Evolutionary conservation across 2,329 filamentous ascomycete species (phyloP).

Genomic region (Cytospora piceicola): DNA sequence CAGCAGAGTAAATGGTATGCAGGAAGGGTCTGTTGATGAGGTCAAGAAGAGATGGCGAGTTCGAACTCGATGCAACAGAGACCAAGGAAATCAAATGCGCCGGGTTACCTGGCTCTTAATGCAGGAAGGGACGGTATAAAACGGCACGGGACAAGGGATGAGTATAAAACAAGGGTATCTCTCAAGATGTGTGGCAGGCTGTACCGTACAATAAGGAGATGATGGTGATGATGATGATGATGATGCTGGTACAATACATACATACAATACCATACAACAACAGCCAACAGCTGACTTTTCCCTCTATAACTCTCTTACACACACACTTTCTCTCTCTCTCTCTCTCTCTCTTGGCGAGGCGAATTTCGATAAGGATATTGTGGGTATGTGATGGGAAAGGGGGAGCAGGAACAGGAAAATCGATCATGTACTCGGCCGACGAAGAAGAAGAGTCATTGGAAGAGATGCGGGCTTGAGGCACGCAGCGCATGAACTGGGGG

Average conservation of each 20-base stretch:
- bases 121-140: background rate
- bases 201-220: background rate
- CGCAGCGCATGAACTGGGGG: slow-evolving; percentile 2
- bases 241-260: background rate
- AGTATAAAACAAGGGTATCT: background rate
- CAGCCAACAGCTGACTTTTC: background rate
- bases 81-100: slow-evolving; percentile 14
- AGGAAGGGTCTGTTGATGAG: slow-evolving; percentile 2
- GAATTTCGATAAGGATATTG: background rate
- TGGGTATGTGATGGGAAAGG: background rate
- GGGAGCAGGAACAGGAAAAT: background rate
- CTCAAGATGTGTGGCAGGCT: background rate
- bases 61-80: slow-evolving; percentile 22
- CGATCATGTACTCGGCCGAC: slow-evolving; percentile 4
- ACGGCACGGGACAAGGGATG: slow-evolving; percentile 10
- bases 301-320: too few species aligned
- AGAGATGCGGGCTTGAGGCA: background rate
- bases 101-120: slow-evolving; percentile 21
- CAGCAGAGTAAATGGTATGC: background rate
- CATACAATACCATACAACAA: background rate
- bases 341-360: background rate
- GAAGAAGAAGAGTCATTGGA: slow-evolving; percentile 4
- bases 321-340: background rate
- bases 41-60: slow-evolving; percentile 3
- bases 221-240: too few species aligned